Conservation (phyloP, 1,139 yeast species). For the Debaryomyces sp. region DNA sequence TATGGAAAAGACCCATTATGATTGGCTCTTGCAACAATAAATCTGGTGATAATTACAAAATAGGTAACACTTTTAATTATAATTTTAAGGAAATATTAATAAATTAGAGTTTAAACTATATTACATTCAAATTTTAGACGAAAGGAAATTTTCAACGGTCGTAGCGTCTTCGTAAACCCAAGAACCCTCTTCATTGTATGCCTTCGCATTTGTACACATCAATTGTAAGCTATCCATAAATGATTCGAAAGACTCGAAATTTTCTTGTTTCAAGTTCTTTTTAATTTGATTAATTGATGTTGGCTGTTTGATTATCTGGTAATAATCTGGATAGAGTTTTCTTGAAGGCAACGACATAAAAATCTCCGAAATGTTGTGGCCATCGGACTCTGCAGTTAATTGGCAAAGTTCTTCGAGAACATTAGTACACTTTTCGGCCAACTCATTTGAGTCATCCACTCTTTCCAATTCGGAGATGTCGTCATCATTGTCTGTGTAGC, state of each 20-base stretch:
- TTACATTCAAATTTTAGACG: constrained; percentile 9
- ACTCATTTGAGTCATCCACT: constrained; percentile 20
- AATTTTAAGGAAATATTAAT: neutral
- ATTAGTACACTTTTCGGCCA: constrained; percentile 25
- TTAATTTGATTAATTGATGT: constrained; percentile 60
- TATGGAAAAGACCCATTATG: neutral
- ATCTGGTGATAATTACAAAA: neutral
- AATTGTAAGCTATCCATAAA: constrained; percentile 59
- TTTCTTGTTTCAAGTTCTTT: constrained; percentile 54
- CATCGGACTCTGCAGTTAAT: constrained; percentile 45
- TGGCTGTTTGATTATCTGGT: constrained; percentile 61
- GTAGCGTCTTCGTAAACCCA: constrained; percentile 75
- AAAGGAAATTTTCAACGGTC: constrained; percentile 47
- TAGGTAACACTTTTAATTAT: neutral
- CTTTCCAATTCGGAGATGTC: constrained; percentile 28
- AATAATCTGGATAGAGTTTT: constrained; percentile 73
- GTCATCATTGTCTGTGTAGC: constrained; percentile 17
- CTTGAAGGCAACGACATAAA: constrained; percentile 72
- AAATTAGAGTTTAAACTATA: constrained; percentile 2
- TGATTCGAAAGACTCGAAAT: constrained; percentile 53
- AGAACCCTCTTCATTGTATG: constrained; percentile 84
- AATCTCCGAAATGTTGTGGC: constrained; percentile 51
- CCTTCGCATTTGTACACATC: constrained; percentile 79
- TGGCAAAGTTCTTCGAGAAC: constrained; percentile 38
- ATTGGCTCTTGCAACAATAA: neutral